A percentile compares a stretch with the other conserved stretches of the same genome.
These are phyloP conservation scores for Backusella tuberculispora DNA, from an alignment of 192 early-diverging fungal species.

Conservation along the genomic window DNA sequence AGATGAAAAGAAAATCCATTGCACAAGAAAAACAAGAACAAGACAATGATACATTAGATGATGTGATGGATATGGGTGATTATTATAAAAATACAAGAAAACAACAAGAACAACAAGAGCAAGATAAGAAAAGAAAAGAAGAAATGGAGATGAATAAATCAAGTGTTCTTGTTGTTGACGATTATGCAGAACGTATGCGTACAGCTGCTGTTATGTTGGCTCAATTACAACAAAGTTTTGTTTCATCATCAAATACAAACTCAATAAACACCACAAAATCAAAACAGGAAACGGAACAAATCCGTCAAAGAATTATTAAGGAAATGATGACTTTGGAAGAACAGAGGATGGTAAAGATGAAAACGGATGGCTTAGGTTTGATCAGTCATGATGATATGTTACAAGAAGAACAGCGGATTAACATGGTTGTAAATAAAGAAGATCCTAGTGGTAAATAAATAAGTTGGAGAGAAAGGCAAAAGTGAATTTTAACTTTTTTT, in stretches of 20 bases:
- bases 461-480: not conserved
- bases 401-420: slow-evolving; percentile 55
- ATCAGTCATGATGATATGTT: slow-evolving; percentile 57
- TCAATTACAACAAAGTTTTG: slow-evolving; percentile 76
- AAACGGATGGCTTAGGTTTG: slow-evolving; percentile 70
- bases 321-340: slow-evolving; percentile 97
- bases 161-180: slow-evolving; percentile 55
- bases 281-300: slow-evolving; percentile 70
- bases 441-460: slow-evolving; percentile 62
- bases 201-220: slow-evolving; percentile 96
- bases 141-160: no score
- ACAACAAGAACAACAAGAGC: not conserved
- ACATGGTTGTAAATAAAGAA: slow-evolving; percentile 41
- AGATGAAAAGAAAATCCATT: not conserved
- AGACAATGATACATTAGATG: not conserved
- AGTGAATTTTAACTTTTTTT: not conserved
- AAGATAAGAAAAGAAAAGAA: not conserved
- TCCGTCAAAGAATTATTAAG: slow-evolving; percentile 84
- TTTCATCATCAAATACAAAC: slow-evolving; percentile 5
- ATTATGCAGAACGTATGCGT: slow-evolving; percentile 91
- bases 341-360: slow-evolving; percentile 69
- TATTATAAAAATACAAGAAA: not conserved
- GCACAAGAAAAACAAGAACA: not conserved
- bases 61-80: slow-evolving; percentile 19
- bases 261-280: slow-evolving; percentile 32